Base-by-base conservation (phyloP, 1,139 yeast genomes). In the Yamadazyma pseudoaaseri region DNA sequence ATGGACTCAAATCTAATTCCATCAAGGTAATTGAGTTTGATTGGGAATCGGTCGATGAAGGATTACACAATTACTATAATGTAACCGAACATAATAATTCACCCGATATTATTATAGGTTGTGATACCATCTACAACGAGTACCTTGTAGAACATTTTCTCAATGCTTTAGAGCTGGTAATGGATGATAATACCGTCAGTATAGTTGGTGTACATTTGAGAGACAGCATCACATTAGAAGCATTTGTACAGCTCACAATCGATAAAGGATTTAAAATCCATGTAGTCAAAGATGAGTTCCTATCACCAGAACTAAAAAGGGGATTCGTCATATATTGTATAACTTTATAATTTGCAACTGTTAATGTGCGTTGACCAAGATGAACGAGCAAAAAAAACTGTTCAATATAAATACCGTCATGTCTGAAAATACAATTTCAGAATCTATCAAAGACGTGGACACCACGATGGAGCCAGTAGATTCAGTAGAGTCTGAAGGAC, bases 111-210 rank as follows among this genome's bases (percentile, higher is more conserved):
- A 59, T 83, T 3, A 48, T 83, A 11, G 86, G 87, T 0, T 77
- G 84, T 48, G 94, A 83, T 51, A 78, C 87, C 7, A 67, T 83
- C 5, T 83, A 83, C 57, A 84, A 83, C 47, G 85, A 78, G 38
- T 80, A 63, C 43, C 58, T 84, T 28, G 67, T 81, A 2, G 72
- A 71, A 0, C 72, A 61, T 33, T 73, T 83, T 37, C 56, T 79
- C 4, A 53, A 54, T 11, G 65, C 84, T 0, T 31, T 79, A 15
- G 48, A 51, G 18, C 38, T 45, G 17, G 45, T 76, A 14, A 54
- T 70, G 51, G 60, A 56, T 1, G 38, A 40, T 0, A 16, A 34
- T 2, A 65, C 79, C 0, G 64, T 20, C 56, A 4, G 63, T 70
- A 0, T 39, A 79, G 57, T 80, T 2, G 79, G 72, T 0, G 57